Evolutionary conservation across 495 filamentous ascomycete species (phyloP), one percentile per base, ranked within the genome.

Genomic region (Mycothermus thermophilus): DNA sequence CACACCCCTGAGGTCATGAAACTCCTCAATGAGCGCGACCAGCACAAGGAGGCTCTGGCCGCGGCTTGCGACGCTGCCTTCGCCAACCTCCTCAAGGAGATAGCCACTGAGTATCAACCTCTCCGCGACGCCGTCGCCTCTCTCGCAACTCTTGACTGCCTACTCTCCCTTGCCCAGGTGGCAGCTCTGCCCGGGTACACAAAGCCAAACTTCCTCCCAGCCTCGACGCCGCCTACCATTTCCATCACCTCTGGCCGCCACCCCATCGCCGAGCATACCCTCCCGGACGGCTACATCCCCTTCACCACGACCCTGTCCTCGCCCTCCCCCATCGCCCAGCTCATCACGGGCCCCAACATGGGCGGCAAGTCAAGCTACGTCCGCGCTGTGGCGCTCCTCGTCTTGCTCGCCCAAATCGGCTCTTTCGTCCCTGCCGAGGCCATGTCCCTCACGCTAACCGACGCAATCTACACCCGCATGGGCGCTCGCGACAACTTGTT

Each of bases 301-400:
- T 96, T 96, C 59, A 75, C 79, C 50, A 85, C 83, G 18, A 52
- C 72, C 7, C 74, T 99, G 27, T 35, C 62, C 24, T 59, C 69
- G 0, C 61, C 71, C 10, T 55, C 74, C 12, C 60, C 59, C 6
- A 75, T 86, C 1, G 85, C 82, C 0, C 73, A 94, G 32, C 75
- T 96, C 25, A 76, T 96, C 37, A 96, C 92, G 4, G 92, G 92
- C 4, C 90, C 92, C 10, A 97, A 97, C 66, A 96, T 96, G 88
- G 92, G 92, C 47, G 90, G 90, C 17, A 99, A 99, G 52, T 90
- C 82, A 28, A 82, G 75, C 50, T 99, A 93, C 59, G 87, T 96
- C 2, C 81, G 90, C 32, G 81, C 86, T 45, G 76, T 90, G 19
- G 90, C 90, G 0, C 75, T 99, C 0, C 81, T 96, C 35, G 73